Base-by-base conservation (phyloP, 1,284 basidiomycete genomes). In the Rhizoctonia solani region DNA sequence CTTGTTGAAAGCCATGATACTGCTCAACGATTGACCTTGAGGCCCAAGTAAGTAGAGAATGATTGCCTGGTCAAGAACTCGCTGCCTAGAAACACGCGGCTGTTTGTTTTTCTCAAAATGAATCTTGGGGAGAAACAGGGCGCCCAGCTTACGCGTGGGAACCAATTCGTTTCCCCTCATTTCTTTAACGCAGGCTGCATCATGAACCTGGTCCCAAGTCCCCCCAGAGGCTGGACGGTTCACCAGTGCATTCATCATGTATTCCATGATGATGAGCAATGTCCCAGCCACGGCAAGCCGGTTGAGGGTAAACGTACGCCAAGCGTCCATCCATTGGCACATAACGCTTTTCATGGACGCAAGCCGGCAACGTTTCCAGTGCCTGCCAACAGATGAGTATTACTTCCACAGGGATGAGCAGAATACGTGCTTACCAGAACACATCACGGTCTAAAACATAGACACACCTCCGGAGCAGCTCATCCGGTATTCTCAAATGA, bases 391-490 rank as follows among this genome's bases (percentile, higher is more conserved):
- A 21, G 5, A 4, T 16, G 14, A 16, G 19, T 16, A 44, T 44
- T 4, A 4, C 5, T 16, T 21, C 41, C 5, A 16, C 11, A 11
- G 11, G 41, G 19, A 44, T 44, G 25, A 11, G 6, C 8, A 34
- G 32, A 4, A 23, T 16, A 41, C n/a, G n/a, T n/a, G n/a, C 61
- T 30, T 14, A 65, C 61, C 61, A 65, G 23, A 30, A 65, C 9
- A 19, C 25, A 5, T 65, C n/a, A 3, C 46, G 61, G 2, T 6
- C 25, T 25, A 30, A 39, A 2, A 4, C 1, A 25, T 21, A 44
- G 19, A 54, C 21, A 27, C 49, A 65, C 16, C 14, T 16, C 11
- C 49, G 34, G 1, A 41, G 32, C 5, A 19, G 9, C 3, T 14
- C 16, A 37, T 63, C 49, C 4, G 59, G 59, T 2, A 63, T 37